Base-by-base conservation (phyloP, 2,329 filamentous ascomycete species). In the Purpureocillium lavendulum region DNA sequence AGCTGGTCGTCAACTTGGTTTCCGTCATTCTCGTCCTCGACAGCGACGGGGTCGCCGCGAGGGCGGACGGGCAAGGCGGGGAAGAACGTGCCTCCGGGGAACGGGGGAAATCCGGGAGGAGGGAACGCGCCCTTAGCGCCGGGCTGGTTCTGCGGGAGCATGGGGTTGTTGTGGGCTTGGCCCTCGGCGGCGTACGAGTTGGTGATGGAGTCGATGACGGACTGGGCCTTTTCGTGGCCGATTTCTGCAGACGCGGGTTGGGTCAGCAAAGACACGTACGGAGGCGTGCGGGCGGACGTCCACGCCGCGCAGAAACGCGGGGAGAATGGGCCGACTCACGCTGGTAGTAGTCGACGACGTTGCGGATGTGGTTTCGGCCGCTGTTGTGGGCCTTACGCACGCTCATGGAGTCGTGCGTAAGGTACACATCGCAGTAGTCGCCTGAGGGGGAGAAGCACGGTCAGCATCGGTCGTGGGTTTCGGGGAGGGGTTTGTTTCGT, bases 371-470 rank as follows among this genome's bases (percentile, higher is more conserved):
- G 69, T 98, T 98, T 55, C 90, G 81, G 46, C 92, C 92, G 60
- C 80, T 84, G 72, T 98, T 98, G 67, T 98, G 92, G 36, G 92
- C 92, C 71, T 97, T 97, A 55, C 92, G 89, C 66, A 98, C 92
- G 67, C 88, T 95, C 90, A 97, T 97, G 34, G 88, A 95, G 75
- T 98, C 92, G 76, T 98, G 92, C 51, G 92, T 98, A 54, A 98
- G 84, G 76, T 98, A 98, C 65, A 98, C 92, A 84, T 98, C 92
- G 77, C 92, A 98, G 68, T 98, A 98, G 65, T 98, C 92, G 75
- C 89, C 65, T 67, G 31, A 5, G 16, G 16, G 11, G 14, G 17
- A 66, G 73, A n/a, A n/a, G n/a, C n/a, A n/a, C n/a, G 46, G 45
- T 55, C 38, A 56, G 50, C 14, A 17, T n/a, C 8, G 12, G 1